Evolutionary conservation across 2,329 filamentous ascomycete species (phyloP).

Genomic region (Colletotrichum ledebouriae): DNA sequence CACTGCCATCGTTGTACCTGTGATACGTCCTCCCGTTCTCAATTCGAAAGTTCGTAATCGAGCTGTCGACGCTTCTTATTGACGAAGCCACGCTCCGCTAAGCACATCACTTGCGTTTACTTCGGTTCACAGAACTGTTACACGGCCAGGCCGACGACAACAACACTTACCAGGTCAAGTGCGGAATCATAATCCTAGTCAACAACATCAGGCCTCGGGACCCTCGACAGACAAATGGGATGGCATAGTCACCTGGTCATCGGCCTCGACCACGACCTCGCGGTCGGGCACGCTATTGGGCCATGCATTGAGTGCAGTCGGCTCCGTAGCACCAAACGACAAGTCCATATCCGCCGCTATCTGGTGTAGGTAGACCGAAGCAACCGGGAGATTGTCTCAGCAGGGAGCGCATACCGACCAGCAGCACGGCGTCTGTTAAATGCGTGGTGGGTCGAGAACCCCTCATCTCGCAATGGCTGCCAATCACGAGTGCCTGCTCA

Average conservation of each 20-base stretch:
- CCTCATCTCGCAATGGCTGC: conserved; percentile 1
- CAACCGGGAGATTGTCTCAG: not conserved
- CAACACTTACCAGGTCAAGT: conserved; percentile 5
- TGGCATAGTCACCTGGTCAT: conserved; percentile 8
- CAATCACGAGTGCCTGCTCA: conserved; percentile 7
- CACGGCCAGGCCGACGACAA: not conserved
- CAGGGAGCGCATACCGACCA: not conserved
- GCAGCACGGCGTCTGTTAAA: conserved; percentile 9
- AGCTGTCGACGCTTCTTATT: conserved; percentile 51
- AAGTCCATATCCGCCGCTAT: not conserved
- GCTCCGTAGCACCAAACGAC: not conserved
- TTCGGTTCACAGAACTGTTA: not conserved
- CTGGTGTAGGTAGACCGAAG: not conserved
- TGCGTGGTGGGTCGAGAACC: conserved; percentile 6
- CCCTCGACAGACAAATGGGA: not conserved
- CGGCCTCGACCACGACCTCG: conserved; percentile 10
- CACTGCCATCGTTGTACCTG: conserved; percentile 43
- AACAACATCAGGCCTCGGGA: not conserved
- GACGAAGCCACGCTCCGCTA: conserved; percentile 39
- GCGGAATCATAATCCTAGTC: conserved; percentile 7
- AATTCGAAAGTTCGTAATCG: conserved; percentile 43
- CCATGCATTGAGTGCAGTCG: not conserved
- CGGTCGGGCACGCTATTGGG: conserved; percentile 10
- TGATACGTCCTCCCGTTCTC: conserved; percentile 36
- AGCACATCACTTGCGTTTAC: not conserved